Evolutionary conservation across 495 filamentous ascomycete species (phyloP).

Genomic region (Penicillium malachiteum): DNA sequence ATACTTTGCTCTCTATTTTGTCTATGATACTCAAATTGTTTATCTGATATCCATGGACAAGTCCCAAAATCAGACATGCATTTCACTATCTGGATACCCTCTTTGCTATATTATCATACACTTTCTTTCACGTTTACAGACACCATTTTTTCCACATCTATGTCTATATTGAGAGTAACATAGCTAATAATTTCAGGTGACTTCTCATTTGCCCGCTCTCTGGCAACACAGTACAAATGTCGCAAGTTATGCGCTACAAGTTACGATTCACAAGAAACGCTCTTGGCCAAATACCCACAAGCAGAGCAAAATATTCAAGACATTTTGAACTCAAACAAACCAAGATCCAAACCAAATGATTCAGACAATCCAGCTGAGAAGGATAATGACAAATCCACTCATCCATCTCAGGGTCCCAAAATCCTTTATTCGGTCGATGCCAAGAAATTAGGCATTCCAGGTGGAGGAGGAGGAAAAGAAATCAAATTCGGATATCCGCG

Average conservation of each 20-base stretch:
- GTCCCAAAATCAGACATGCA: no score
- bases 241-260: constrained; percentile 62
- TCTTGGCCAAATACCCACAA: constrained; percentile 76
- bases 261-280: constrained; percentile 53
- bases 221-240: constrained; percentile 71
- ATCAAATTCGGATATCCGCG: constrained; percentile 33
- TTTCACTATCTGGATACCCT: no score
- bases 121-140: background rate
- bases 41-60: no score
- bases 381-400: background rate
- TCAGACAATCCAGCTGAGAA: background rate
- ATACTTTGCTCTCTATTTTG: no score
- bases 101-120: background rate
- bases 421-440: constrained; percentile 76
- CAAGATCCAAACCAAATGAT: constrained; percentile 7
- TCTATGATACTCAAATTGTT: no score
- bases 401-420: constrained; percentile 19
- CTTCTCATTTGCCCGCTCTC: constrained; percentile 81
- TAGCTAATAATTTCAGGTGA: constrained; percentile 52
- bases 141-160: background rate
- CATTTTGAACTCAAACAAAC: constrained; percentile 34
- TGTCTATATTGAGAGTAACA: background rate
- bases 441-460: constrained; percentile 57
- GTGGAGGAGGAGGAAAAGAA: constrained; percentile 41
- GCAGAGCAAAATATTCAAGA: constrained; percentile 57